Conservation (phyloP, 1,139 yeast genomes). For the Kurtzmaniella natalensis region DNA sequence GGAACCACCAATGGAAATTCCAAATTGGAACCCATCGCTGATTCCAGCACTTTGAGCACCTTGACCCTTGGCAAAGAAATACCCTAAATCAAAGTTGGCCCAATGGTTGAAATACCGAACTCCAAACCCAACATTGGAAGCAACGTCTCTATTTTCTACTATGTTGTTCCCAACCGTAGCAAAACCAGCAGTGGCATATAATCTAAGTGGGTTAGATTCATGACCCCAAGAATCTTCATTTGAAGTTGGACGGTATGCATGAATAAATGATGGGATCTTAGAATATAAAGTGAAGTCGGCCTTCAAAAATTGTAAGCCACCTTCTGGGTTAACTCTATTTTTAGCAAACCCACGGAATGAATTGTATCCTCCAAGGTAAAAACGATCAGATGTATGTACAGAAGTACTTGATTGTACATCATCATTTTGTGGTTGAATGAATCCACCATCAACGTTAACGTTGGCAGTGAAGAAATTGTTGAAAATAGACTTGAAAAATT, state of each 20-base stretch:
- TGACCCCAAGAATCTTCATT: conserved; percentile 13
- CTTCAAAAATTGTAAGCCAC: conserved; percentile 40
- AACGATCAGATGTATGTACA: conserved; percentile 44
- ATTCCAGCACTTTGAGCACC: conserved; percentile 23
- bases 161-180: conserved; percentile 24
- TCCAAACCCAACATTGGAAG: conserved; percentile 40
- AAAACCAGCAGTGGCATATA: conserved; percentile 33
- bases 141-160: conserved; percentile 15
- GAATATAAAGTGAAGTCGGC: conserved; percentile 30
- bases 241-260: conserved; percentile 13
- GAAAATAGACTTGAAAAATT: conserved; percentile 34
- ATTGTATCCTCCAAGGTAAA: conserved; percentile 44
- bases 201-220: conserved; percentile 38
- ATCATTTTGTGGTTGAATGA: conserved; percentile 19
- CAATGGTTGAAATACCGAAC: conserved; percentile 37
- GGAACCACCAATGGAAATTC: conserved; percentile 43
- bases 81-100: conserved; percentile 47
- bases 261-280: conserved; percentile 32
- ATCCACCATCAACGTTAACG: conserved; percentile 32
- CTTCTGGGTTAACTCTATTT: conserved; percentile 33
- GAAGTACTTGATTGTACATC: conserved; percentile 15
- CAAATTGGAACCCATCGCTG: conserved; percentile 45
- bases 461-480: conserved; percentile 36
- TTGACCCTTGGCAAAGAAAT: conserved; percentile 33
- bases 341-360: conserved; percentile 37